A percentile compares a stretch with the other conserved stretches of the same genome.
Conservation (phyloP, 1,284 basidiomycete genomes). For the Naganishia sp. region DNA sequence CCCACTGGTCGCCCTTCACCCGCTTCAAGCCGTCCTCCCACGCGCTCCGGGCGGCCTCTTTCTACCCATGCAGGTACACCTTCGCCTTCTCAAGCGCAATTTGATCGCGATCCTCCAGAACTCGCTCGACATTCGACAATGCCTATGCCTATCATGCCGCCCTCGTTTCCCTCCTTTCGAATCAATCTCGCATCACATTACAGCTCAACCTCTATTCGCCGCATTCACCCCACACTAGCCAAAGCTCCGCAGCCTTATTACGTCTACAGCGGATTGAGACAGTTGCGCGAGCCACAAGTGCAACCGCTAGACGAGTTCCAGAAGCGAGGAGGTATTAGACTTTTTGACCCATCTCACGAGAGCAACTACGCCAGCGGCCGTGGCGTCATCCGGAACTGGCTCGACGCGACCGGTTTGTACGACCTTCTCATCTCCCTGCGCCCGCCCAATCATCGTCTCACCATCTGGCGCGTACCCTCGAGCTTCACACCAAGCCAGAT, state of each 20-base stretch:
- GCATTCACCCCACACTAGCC: conserved; percentile 1
- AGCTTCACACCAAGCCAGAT: conserved; percentile 25
- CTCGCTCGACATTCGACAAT: conserved; percentile 15
- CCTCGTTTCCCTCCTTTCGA: conserved; percentile 21
- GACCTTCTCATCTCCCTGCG: conserved; percentile 16
- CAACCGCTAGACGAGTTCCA: conserved; percentile 18
- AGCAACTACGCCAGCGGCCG: conserved; percentile 20
- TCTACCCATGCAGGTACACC: conserved; percentile 5
- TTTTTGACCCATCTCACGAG: conserved; percentile 22
- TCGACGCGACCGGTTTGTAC: conserved; percentile 17
- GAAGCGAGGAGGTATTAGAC: conserved; percentile 16
- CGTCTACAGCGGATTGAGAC: conserved; percentile 19
- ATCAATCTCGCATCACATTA: conserved; percentile 21
- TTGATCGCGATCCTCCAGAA: conserved; percentile 2
- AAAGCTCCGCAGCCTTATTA: not conserved
- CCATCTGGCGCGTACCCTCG: conserved; percentile 26
- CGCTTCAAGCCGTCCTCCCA: not conserved
- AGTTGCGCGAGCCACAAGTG: not conserved
- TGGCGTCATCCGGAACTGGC: conserved; percentile 18
- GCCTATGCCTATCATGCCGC: conserved; percentile 20
- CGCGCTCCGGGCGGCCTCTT: not conserved
- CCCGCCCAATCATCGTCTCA: conserved; percentile 19
- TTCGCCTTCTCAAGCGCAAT: conserved; percentile 2
- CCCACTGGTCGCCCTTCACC: not conserved
- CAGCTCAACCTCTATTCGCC: conserved; percentile 18